These are phyloP conservation scores for Neocatenulostroma microsporum DNA, from an alignment of 2,329 filamentous ascomycete genomes.

Conservation along the genomic window DNA sequence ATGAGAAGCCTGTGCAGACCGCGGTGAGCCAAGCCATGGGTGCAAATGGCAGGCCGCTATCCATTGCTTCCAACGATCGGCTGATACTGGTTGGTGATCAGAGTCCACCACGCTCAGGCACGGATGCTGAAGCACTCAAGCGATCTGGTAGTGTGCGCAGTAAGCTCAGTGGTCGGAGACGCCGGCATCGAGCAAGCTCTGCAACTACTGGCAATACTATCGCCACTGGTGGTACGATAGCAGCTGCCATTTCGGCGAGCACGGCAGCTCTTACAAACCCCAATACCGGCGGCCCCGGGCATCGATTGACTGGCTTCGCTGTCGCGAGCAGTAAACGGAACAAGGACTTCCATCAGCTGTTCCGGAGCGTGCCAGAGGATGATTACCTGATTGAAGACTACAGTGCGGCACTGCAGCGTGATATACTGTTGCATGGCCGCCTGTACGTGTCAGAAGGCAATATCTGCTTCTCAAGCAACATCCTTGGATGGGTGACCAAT, in stretches of 20 bases:
- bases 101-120: conserved; percentile 60
- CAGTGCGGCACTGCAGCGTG: conserved; percentile 88
- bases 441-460: conserved; percentile 96
- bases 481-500: conserved; percentile 95
- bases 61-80: conserved; percentile 32
- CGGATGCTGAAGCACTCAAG: conserved; percentile 47
- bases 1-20: conserved; percentile 36
- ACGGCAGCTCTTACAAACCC: conserved; percentile 62
- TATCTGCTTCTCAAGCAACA: conserved; percentile 98
- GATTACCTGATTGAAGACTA: conserved; percentile 98
- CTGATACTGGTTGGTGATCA: conserved; percentile 45
- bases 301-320: conserved; percentile 86
- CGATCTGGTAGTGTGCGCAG: conserved; percentile 45
- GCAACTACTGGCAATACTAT: conserved; percentile 54
- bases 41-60: conserved; percentile 34
- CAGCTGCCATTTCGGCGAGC: conserved; percentile 63
- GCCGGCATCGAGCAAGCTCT: conserved; percentile 77
- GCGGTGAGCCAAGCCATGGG: conserved; percentile 25
- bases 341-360: conserved; percentile 84
- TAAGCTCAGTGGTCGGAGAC: conserved; percentile 43
- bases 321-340: conserved; percentile 95
- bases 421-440: conserved; percentile 88
- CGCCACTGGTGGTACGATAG: conserved; percentile 58
- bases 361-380: conserved; percentile 94
- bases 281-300: conserved; percentile 49